Evolutionary conservation across 148 eudicot species (phyloP).

Genomic region (Spergularia marina): DNA sequence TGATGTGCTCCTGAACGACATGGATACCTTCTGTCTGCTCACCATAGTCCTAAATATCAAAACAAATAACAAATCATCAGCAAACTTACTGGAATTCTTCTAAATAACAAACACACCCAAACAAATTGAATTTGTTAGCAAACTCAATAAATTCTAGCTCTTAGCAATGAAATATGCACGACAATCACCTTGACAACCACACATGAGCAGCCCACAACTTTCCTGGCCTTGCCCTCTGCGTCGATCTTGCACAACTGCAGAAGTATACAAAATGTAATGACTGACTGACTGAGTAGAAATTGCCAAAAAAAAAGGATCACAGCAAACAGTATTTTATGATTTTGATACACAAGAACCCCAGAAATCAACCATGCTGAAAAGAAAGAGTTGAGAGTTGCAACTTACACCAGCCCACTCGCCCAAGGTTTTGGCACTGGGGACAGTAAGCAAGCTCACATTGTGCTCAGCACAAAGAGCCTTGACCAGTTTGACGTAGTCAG

Average conservation of each 20-base stretch:
- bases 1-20: conserved; percentile 30
- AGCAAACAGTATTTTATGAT: too few relatives aligned
- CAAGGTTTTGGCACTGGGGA: conserved; percentile 43
- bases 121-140: background rate
- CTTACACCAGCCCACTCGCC: conserved; percentile 51
- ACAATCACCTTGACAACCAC: conserved; percentile 25
- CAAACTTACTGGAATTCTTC: background rate
- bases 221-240: conserved; percentile 36
- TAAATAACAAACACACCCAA: background rate
- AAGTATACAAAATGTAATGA: background rate
- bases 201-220: conserved; percentile 37
- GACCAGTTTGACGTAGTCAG: conserved; percentile 40
- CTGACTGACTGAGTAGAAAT: background rate
- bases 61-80: background rate
- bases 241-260: conserved; percentile 38
- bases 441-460: conserved; percentile 37
- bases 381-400: background rate
- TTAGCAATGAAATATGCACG: background rate
- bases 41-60: conserved; percentile 25
- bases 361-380: background rate
- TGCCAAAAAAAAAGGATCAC: too few relatives aligned
- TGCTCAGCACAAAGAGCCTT: conserved; percentile 46
- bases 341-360: too few relatives aligned
- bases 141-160: background rate
- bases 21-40: conserved; percentile 29